Base-by-base conservation (phyloP, 1,284 basidiomycete genomes). In the Omphalotus olearius region DNA sequence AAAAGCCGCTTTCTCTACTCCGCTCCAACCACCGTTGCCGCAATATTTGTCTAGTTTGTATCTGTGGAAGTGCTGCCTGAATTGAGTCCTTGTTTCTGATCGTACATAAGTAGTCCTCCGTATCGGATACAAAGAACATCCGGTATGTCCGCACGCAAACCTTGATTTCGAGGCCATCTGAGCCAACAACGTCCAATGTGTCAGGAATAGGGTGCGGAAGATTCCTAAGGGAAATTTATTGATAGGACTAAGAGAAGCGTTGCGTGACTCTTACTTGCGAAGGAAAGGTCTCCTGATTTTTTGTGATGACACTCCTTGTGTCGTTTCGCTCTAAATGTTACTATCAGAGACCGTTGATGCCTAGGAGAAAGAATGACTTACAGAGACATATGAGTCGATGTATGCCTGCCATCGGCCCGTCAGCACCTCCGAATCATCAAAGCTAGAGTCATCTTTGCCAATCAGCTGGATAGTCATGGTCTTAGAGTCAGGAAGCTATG, bases 331-430 rank as follows among this genome's bases (percentile, higher is more conserved):
- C 83, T 86, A 33, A 17, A 43, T 26, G 26, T 39, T 52, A 33
- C 43, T 40, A 23, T 28, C 11, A 17, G 35, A 1, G 30, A 33
- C 23, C 23, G 46, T 41, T n/a, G 45, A 16, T 11, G 51, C 2
- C 25, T 11, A 23, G 42, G 13, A 9, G 33, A 40, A 18, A 20
- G 46, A 23, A 40, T 26, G 38, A 71, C 85, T 48, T 58, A 92
- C 90, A 60, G 90, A 79, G 42, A 89, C 86, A 68, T 85, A 98
- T 7, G 88, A 88, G 51, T 93, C 89, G 54, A 98, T 85, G 69
- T 98, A 98, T 3, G 86, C 77, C 58, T 92, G 85, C 93, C 93
- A 95, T 46, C 89, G 78, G 41, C 89, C 86, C 39, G 88, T 88
- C 50, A 86, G 71, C 14, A 85, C 88, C 65, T 90, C 90, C 0